These are phyloP conservation scores for Scutellaria barbata DNA, from an alignment of 257 asterid species.

Conservation along the genomic window DNA sequence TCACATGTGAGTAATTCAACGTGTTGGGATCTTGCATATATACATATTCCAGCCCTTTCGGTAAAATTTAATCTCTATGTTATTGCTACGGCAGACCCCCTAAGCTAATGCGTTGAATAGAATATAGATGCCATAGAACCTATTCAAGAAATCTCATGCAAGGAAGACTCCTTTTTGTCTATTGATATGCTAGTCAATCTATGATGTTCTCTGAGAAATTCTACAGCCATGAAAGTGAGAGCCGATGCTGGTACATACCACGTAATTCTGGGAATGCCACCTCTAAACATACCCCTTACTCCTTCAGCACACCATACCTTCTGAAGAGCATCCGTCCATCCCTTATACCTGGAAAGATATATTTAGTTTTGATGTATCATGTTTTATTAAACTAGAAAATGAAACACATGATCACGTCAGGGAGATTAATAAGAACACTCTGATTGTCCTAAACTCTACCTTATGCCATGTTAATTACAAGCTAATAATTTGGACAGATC, in stretches of 20 bases:
- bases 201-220: conserved; percentile 66
- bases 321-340: conserved; percentile 67
- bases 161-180: conserved; percentile 59
- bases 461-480: not conserved
- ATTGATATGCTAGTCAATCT: conserved; percentile 53
- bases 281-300: conserved; percentile 70
- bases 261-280: conserved; percentile 68
- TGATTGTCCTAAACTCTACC: not conserved
- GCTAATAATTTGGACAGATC: not conserved
- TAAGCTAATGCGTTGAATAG: conserved; percentile 1
- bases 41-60: conserved; percentile 26
- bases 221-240: conserved; percentile 86
- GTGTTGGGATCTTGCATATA: not conserved
- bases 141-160: conserved; percentile 57
- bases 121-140: not conserved
- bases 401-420: too few species aligned
- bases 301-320: conserved; percentile 83
- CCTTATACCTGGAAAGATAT: conserved; percentile 58
- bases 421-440: too few species aligned
- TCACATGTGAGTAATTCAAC: too few species aligned
- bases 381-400: too few species aligned
- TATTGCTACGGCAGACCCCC: conserved; percentile 5
- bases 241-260: conserved; percentile 92
- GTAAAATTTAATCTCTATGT: not conserved
- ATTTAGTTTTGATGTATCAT: not conserved